phyloP scores from a whole-genome alignment of 495 filamentous ascomycete genomes.

The Parachaetomium inaequale region DNA sequence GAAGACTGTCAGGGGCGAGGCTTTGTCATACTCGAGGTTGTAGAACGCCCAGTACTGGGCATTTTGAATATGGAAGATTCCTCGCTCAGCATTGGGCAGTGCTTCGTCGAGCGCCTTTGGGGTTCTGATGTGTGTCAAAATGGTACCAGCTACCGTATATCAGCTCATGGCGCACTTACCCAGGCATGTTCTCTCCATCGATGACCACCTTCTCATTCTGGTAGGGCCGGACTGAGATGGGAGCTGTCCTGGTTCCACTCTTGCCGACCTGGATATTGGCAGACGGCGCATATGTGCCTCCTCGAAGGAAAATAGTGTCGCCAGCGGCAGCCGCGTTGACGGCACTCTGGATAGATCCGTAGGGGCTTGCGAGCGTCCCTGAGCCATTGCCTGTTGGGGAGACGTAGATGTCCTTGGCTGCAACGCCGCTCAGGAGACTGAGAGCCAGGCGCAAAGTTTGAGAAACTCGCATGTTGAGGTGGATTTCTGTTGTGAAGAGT shows the following conservation, averaged over 20 bases:
- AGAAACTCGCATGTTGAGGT: conserved; percentile 1
- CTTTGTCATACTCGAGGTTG: conserved; percentile 3
- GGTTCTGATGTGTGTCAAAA: conserved; percentile 1
- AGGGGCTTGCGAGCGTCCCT: conserved; percentile 2
- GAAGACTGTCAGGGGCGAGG: background rate
- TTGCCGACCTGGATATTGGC: conserved; percentile 2
- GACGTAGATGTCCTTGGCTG: conserved; percentile 5
- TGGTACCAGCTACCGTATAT: background rate
- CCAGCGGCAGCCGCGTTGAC: conserved; percentile 8
- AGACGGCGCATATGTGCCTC: conserved; percentile 8
- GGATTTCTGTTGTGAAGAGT: background rate
- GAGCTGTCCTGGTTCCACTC: background rate
- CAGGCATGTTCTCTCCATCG: conserved; percentile 6
- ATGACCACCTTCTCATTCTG: conserved; percentile 6
- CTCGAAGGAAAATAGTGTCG: conserved; percentile 7
- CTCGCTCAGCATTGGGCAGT: conserved; percentile 5
- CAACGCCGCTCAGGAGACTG: background rate
- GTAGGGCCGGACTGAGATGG: conserved; percentile 9
- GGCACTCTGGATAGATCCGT: conserved; percentile 5
- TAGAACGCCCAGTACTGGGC: conserved; percentile 9
- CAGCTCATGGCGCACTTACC: background rate
- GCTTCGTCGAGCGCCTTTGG: conserved; percentile 6
- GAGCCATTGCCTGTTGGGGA: conserved; percentile 6
- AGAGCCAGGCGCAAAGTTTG: background rate
- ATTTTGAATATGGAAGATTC: conserved; percentile 7